Percentiles rank a stretch among this genome's conserved stretches.
Conservation (phyloP, 2,329 filamentous ascomycete genomes). For the Neonectria magnoliae region DNA sequence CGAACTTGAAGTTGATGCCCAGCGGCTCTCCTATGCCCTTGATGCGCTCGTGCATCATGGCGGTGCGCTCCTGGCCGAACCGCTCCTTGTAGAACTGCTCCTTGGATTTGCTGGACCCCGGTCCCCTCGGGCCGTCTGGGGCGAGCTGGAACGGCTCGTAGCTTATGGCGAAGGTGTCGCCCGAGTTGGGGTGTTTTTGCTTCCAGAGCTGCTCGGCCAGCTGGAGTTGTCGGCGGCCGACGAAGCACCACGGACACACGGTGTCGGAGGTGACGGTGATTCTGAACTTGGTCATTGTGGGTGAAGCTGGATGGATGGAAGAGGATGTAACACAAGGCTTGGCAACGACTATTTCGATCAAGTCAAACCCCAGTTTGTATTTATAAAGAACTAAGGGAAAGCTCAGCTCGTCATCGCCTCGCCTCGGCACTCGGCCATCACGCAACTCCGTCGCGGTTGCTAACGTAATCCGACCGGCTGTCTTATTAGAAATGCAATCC, state of each 20-base stretch:
- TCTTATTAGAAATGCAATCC: constrained; percentile 17
- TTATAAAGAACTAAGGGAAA: neutral
- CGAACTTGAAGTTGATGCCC: constrained; percentile 63
- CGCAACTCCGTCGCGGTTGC: constrained; percentile 2
- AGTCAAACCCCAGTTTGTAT: neutral
- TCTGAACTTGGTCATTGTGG: constrained; percentile 66
- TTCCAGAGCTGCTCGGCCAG: constrained; percentile 56
- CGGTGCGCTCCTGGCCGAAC: constrained; percentile 73
- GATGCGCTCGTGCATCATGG: constrained; percentile 46
- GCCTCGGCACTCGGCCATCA: constrained; percentile 2
- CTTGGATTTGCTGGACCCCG: constrained; percentile 49
- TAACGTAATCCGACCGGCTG: constrained; percentile 16
- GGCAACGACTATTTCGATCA: neutral
- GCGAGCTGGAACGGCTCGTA: constrained; percentile 59
- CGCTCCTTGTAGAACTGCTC: constrained; percentile 48
- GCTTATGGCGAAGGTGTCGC: constrained; percentile 67
- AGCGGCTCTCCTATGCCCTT: constrained; percentile 44
- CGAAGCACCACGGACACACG: constrained; percentile 63
- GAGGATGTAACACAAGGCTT: neutral
- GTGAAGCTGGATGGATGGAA: neutral
- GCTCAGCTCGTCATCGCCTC: neutral
- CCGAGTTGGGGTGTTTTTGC: constrained; percentile 51
- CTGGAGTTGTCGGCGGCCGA: constrained; percentile 58
- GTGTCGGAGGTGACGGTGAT: constrained; percentile 62
- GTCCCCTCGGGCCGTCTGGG: constrained; percentile 47